Conservation (phyloP, 805 yeast genomes). For the Ogataea populi-albae region DNA sequence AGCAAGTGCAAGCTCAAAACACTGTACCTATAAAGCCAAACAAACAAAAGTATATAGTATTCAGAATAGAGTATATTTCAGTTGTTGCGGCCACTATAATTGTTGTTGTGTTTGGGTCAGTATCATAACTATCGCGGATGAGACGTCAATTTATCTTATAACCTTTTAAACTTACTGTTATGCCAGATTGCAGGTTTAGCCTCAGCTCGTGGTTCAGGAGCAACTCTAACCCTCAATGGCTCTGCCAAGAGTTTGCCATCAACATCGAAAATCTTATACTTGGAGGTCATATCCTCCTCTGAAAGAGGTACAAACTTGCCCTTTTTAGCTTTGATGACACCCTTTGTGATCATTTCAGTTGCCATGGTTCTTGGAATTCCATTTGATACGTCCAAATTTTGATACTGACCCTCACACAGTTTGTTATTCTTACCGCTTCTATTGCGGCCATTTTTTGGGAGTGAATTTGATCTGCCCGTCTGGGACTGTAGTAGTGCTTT, state of each 20-base stretch:
- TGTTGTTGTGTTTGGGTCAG: conserved; percentile 8
- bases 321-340: conserved; percentile 40
- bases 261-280: conserved; percentile 39
- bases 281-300: conserved; percentile 41
- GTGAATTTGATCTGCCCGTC: conserved; percentile 12
- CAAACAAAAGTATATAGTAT: conserved; percentile 12
- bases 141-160: conserved; percentile 8
- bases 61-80: conserved; percentile 8
- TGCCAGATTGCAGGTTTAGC: conserved; percentile 18
- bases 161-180: conserved; percentile 21
- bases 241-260: conserved; percentile 38
- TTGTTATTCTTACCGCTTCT: conserved; percentile 14
- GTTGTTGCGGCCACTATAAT: conserved; percentile 11
- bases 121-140: not conserved
- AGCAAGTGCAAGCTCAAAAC: conserved; percentile 5
- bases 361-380: conserved; percentile 47
- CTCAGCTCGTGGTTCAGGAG: conserved; percentile 24
- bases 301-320: conserved; percentile 51
- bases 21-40: conserved; percentile 13
- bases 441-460: conserved; percentile 21
- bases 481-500: conserved; percentile 20
- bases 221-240: conserved; percentile 23
- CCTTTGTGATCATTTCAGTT: conserved; percentile 42
- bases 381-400: conserved; percentile 39
- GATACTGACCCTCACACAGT: conserved; percentile 39